These are phyloP conservation scores for Naumovozyma baii DNA, from an alignment of 805 yeast genomes.

Conservation along the genomic window DNA sequence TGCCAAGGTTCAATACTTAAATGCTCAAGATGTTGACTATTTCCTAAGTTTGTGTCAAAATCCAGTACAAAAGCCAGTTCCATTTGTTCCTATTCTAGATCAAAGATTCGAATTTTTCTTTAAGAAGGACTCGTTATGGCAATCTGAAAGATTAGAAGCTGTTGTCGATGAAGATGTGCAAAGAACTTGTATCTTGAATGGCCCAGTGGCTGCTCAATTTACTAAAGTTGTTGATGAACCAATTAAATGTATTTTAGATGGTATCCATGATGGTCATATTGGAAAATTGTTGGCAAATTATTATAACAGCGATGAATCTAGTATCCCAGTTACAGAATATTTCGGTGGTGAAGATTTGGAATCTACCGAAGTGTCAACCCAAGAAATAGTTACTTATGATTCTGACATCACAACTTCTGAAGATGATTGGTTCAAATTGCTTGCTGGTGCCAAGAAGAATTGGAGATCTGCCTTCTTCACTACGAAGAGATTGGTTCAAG, in stretches of 20 bases:
- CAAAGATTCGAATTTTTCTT: slow-evolving; percentile 91
- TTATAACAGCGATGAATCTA: slow-evolving; percentile 59
- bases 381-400: slow-evolving; percentile 31
- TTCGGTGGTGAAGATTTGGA: slow-evolving; percentile 62
- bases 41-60: slow-evolving; percentile 75
- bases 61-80: slow-evolving; percentile 93
- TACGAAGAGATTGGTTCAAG: slow-evolving; percentile 76
- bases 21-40: slow-evolving; percentile 91
- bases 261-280: slow-evolving; percentile 86
- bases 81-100: slow-evolving; percentile 91
- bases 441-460: slow-evolving; percentile 68
- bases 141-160: slow-evolving; percentile 92
- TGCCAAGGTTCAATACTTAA: slow-evolving; percentile 72
- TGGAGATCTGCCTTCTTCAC: slow-evolving; percentile 92
- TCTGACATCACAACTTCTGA: slow-evolving; percentile 30
- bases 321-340: slow-evolving; percentile 82
- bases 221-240: slow-evolving; percentile 86
- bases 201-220: slow-evolving; percentile 96
- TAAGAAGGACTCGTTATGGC: slow-evolving; percentile 99
- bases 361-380: slow-evolving; percentile 25
- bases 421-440: slow-evolving; percentile 62
- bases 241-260: slow-evolving; percentile 78
- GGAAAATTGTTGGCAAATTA: slow-evolving; percentile 53
- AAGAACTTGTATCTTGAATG: slow-evolving; percentile 97
- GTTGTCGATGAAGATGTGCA: slow-evolving; percentile 94